Evolutionary conservation across 768 basidiomycete species (phyloP).

Genomic region (Chiua virens): DNA sequence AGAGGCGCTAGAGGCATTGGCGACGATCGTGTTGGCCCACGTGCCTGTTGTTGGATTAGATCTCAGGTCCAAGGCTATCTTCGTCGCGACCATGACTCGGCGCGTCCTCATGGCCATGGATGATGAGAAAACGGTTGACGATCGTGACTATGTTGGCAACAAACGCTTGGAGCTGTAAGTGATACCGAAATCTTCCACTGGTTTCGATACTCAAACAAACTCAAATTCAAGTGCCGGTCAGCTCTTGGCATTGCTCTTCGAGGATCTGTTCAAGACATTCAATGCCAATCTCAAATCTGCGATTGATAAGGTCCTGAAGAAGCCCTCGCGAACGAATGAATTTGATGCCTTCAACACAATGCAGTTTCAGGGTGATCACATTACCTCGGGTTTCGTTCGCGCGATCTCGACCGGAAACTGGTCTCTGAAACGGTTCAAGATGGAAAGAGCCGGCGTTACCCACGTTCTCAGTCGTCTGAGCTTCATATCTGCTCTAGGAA

Average conservation of each 20-base stretch:
- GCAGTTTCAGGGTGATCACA: slow-evolving; percentile 94
- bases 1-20: slow-evolving; percentile 94
- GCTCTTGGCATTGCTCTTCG: slow-evolving; percentile 91
- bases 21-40: slow-evolving; percentile 95
- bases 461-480: slow-evolving; percentile 94
- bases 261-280: slow-evolving; percentile 98
- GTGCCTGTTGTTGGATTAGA: slow-evolving; percentile 89
- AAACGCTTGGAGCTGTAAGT: slow-evolving; percentile 95
- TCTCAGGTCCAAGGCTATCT: slow-evolving; percentile 92
- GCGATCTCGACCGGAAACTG: slow-evolving; percentile 99
- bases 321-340: slow-evolving; percentile 89
- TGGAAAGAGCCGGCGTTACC: slow-evolving; percentile 98
- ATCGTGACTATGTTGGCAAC: slow-evolving; percentile 98
- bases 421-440: slow-evolving; percentile 98
- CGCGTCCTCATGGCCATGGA: slow-evolving; percentile 96
- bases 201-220: slow-evolving; percentile 9
- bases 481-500: slow-evolving; percentile 96
- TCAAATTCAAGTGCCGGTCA: slow-evolving; percentile 82
- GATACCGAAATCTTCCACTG: slow-evolving; percentile 1
- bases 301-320: slow-evolving; percentile 97
- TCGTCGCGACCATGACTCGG: slow-evolving; percentile 96
- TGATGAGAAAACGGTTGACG: slow-evolving; percentile 96
- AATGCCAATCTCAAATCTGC: slow-evolving; percentile 92
- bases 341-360: slow-evolving; percentile 95
- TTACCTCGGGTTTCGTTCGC: slow-evolving; percentile 93